Evolutionary conservation across 768 basidiomycete species (phyloP), one percentile per base, ranked within the genome.

Genomic region (Royoungia palumana): DNA sequence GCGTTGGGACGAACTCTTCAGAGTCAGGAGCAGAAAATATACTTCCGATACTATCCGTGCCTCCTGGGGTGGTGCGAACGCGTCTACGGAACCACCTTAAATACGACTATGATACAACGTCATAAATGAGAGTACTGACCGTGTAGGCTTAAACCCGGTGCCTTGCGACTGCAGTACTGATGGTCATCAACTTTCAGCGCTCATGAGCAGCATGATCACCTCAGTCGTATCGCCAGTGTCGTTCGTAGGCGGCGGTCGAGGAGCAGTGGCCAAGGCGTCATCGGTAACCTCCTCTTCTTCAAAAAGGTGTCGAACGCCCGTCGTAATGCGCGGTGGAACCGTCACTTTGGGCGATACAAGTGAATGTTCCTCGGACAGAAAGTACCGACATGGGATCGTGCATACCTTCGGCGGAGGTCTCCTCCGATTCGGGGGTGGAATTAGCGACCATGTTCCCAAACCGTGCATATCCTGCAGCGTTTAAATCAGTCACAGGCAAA

Each of bases 1-100:
- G 81, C 16, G 85, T 85, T 5, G 87, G 87, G 56, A 81, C 79
- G 63, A 85, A 88, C 47, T 75, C 72, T 21, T 75, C 70, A 17
- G 56, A 28, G 13, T 55, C 66, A 8, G 74, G 74, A 0, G 67
- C 47, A 28, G 72, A 75, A 73, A 81, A 85, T 35, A 86, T 68
- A 21, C 30, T 48, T 44, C 46, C 63, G 4, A 70, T 50, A 38
- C 54, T 67, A 28, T 56, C 56, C 20, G 34, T 22, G 5, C 71
- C 70, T 5, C 70, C 70, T 6, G 67, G 67, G 13, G 7, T 43
- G 28, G 63, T 62, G 41, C 71, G 64, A 35, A 67, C 62, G n/a
- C 70, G 70, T 44, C 70, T 71, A 17, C 8, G 50, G 68, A 35
- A 7, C 17, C 38, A 22, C 40, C 20, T 65, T 21, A 54, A 44